Conservation (phyloP, 176 grass and related monocot species). For the Panicum miliaceum region DNA sequence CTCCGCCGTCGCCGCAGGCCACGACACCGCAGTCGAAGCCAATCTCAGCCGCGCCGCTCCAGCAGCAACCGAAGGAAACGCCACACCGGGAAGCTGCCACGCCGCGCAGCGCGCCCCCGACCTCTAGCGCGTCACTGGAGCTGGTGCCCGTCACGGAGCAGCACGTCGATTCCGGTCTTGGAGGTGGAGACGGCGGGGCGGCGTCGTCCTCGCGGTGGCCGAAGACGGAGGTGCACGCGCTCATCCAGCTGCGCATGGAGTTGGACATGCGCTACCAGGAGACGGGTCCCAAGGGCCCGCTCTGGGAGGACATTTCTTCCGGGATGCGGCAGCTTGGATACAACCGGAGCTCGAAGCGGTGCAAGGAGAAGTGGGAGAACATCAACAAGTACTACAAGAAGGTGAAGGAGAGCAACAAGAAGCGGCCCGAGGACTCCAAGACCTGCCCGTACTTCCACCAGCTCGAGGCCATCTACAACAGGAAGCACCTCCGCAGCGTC, state of each 20-base stretch:
- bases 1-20: background rate
- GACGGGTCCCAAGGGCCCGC: slow-evolving; percentile 74
- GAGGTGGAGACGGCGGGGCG: slow-evolving; percentile 43
- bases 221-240: slow-evolving; percentile 81
- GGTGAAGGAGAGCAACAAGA: slow-evolving; percentile 98
- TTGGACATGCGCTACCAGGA: slow-evolving; percentile 80
- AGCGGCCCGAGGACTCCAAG: slow-evolving; percentile 87
- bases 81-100: slow-evolving; percentile 32
- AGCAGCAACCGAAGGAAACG: slow-evolving; percentile 46
- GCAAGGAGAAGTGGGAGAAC: slow-evolving; percentile 99
- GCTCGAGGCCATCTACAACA: slow-evolving; percentile 81
- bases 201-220: slow-evolving; percentile 87
- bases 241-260: slow-evolving; percentile 86
- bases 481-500: slow-evolving; percentile 38
- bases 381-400: slow-evolving; percentile 99
- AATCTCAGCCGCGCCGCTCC: slow-evolving; percentile 47
- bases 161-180: slow-evolving; percentile 27
- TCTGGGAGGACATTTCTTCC: slow-evolving; percentile 89
- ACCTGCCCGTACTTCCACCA: slow-evolving; percentile 98
- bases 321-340: slow-evolving; percentile 84
- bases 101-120: slow-evolving; percentile 30
- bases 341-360: slow-evolving; percentile 85
- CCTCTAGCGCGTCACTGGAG: slow-evolving; percentile 45
- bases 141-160: slow-evolving; percentile 30
- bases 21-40: slow-evolving; percentile 33